Evolutionary conservation across 768 basidiomycete genomes (phyloP), one percentile per base, ranked within the genome.

Genomic region (Amyloporia xantha): DNA sequence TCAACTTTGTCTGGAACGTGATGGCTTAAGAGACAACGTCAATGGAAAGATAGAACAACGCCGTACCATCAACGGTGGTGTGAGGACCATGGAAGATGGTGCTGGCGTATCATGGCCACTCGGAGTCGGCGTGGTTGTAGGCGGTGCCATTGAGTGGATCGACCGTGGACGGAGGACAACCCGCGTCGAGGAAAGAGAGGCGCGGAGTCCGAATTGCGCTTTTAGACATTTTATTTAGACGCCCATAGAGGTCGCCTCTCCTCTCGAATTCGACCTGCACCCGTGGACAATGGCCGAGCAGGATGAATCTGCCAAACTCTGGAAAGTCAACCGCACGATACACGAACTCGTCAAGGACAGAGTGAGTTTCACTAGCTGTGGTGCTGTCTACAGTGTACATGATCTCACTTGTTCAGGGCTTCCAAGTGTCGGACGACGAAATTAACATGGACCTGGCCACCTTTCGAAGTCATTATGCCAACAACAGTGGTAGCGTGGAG

Each of bases 281-380:
- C n/a, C n/a, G 20, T 38, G 13, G 62, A 61, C 67, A 59, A 86
- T 88, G 84, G 71, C 75, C 55, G 85, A 88, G 58, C 47, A 70
- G 59, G 86, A 90, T 69, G 88, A 91, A 66, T 79, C 84, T 52
- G 86, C 93, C 50, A 84, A 83, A 62, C 76, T 98, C 62, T 98
- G 93, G 91, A 87, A 94, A 62, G 93, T 98, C 54, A 92, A 92
- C 68, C 73, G 91, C 59, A 98, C 96, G 42, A 86, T 97, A 37
- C 94, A 97, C 64, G 95, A 99, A 69, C 82, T 99, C 45, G 91
- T 94, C 54, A 81, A 84, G 65, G 95, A 99, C 67, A 81, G 96
- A 74, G 96, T 97, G 53, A 70, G 77, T 63, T 36, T 4, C 9
- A 33, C 15, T 33, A 33, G 15, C 15, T 33, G 30, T 33, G 30